Evolutionary conservation across 768 basidiomycete genomes (phyloP), one percentile per base, ranked within the genome.

Genomic region (Boletus tomentosulus): DNA sequence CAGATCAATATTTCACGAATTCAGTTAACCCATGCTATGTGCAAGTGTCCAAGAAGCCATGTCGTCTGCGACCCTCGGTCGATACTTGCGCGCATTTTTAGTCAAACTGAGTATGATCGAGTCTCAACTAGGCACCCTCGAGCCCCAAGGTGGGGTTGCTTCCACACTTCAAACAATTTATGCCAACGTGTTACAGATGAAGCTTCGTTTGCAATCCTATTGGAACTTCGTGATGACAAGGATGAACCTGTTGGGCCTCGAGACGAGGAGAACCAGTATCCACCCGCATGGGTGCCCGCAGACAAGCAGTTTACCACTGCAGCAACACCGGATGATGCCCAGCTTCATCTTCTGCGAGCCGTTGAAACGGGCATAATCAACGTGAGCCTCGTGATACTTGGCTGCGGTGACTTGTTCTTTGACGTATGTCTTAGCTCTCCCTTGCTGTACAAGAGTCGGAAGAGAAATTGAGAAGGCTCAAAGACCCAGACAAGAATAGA

Each of bases 301-400:
- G 76, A 82, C 41, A 70, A 71, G 25, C 78, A 83, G 56, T 81
- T 89, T 54, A 89, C 90, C 11, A 90, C 89, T 8, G 59, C 76
- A 15, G 87, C 82, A 13, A 72, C 76, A 15, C 75, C 81, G n/a
- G 83, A 87, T 30, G 69, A 81, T 37, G 81, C 86, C 27, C 85
- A 91, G 66, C 71, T 89, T 16, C 84, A 88, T 60, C 78, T 91
- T 73, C 71, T 93, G 50, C 78, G 90, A 24, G 86, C 86, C 12
- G 87, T 92, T 7, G 88, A 91, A 60, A 92, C 90, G 1, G 90
- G 90, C 3, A 81, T 93, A 42, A 80, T 93, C 48, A 89, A 86
- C 64, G 91, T 85, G 64, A 62, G 81, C 62, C 31, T 46, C 22
- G 6, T 45, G 54, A 12, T 31, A 19, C 41, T 57, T 25, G 3